phyloP scores from a whole-genome alignment of 2,329 filamentous ascomycete genomes.

The Aspergillus tanneri region DNA sequence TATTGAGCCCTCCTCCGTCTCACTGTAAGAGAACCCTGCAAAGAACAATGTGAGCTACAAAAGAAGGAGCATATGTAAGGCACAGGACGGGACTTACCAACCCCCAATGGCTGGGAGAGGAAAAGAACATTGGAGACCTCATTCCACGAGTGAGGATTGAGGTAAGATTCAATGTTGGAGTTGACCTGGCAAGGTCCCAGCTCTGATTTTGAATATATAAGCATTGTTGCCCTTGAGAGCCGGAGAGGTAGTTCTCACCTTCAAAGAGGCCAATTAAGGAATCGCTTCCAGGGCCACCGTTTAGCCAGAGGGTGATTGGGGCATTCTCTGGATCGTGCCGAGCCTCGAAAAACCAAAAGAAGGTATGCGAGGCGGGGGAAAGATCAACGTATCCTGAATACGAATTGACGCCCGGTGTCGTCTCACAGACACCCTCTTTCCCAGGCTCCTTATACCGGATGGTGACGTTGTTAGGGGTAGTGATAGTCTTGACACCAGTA shows the following conservation, averaged over 20 bases:
- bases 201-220: constrained; percentile 29
- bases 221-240: not conserved
- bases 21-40: constrained; percentile 37
- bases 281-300: constrained; percentile 45
- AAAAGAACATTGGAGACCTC: constrained; percentile 62
- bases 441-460: constrained; percentile 61
- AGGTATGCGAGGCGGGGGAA: constrained; percentile 51
- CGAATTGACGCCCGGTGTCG: constrained; percentile 56
- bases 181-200: constrained; percentile 47
- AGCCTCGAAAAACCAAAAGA: constrained; percentile 59
- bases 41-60: not conserved
- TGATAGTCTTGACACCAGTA: constrained; percentile 39
- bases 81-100: constrained; percentile 39
- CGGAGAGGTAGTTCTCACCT: constrained; percentile 24
- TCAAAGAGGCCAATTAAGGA: constrained; percentile 45
- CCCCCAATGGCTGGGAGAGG: constrained; percentile 60
- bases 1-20: constrained; percentile 41
- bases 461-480: constrained; percentile 46
- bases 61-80: not conserved
- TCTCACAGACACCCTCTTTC: constrained; percentile 52
- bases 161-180: constrained; percentile 43
- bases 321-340: constrained; percentile 50
- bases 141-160: constrained; percentile 62
- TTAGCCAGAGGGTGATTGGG: constrained; percentile 45
- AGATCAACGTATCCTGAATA: constrained; percentile 58